A percentile compares a stretch with the other conserved stretches of the same genome.
phyloP scores from a whole-genome alignment of 495 filamentous ascomycete genomes.

The Podospora anserina region DNA sequence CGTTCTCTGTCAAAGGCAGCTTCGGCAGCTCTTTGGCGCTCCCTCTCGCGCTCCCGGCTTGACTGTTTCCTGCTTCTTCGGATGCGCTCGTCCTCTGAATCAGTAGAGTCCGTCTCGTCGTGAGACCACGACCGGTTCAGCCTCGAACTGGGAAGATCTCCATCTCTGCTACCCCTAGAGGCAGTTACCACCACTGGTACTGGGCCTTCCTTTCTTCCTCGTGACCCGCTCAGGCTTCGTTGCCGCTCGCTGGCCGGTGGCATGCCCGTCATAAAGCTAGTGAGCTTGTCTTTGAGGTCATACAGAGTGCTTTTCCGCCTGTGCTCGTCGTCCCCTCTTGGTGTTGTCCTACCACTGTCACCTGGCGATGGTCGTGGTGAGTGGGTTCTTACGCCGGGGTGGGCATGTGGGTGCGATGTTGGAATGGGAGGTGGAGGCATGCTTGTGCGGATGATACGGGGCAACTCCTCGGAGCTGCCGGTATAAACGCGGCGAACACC shows the following conservation, averaged over 20 bases:
- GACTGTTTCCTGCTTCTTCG: conserved; percentile 9
- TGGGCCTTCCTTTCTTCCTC: conserved; percentile 20
- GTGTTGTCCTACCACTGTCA: not conserved
- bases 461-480: conserved; percentile 17
- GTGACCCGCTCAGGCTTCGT: conserved; percentile 27
- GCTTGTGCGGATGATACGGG: conserved; percentile 20
- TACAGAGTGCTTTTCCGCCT: conserved; percentile 15
- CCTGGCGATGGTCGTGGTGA: conserved; percentile 10
- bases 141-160: conserved; percentile 17
- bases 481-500: conserved; percentile 24
- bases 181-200: conserved; percentile 5
- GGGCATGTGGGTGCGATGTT: conserved; percentile 12
- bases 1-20: not conserved
- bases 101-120: conserved; percentile 23
- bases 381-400: not conserved
- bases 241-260: conserved; percentile 13
- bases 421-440: conserved; percentile 21
- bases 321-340: conserved; percentile 20
- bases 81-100: conserved; percentile 20
- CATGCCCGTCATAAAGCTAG: conserved; percentile 20
- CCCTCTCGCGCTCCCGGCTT: conserved; percentile 17
- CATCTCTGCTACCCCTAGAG: conserved; percentile 13
- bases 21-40: not conserved
- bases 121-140: conserved; percentile 27
- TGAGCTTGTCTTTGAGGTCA: conserved; percentile 27